phyloP scores from a whole-genome alignment of 2,329 filamentous ascomycete species.

The Diplodia seriata region DNA sequence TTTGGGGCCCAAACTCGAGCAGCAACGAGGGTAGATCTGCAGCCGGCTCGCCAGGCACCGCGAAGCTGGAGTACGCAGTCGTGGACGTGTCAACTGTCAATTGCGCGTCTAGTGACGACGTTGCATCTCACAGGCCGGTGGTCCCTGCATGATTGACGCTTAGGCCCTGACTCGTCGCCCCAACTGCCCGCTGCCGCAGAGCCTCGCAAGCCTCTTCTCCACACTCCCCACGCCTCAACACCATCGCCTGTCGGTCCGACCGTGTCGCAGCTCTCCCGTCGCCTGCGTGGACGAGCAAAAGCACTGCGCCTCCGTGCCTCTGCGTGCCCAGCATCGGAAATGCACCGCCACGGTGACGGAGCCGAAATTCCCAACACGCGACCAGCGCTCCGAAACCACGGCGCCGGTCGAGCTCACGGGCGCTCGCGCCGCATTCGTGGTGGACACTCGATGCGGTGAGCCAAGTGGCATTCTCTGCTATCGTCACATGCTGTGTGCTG shows the following conservation, averaged over 20 bases:
- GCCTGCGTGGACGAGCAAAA: background rate
- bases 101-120: constrained; percentile 31
- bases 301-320: background rate
- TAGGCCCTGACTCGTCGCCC: constrained; percentile 19
- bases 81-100: constrained; percentile 20
- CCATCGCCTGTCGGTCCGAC: background rate
- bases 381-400: background rate
- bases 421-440: background rate
- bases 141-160: constrained; percentile 26
- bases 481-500: constrained; percentile 9
- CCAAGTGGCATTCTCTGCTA: background rate
- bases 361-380: background rate
- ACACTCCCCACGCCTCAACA: constrained; percentile 12
- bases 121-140: constrained; percentile 22
- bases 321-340: background rate
- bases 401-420: background rate
- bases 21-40: background rate
- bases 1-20: background rate
- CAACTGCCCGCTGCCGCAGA: constrained; percentile 23
- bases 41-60: background rate
- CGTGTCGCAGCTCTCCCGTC: background rate
- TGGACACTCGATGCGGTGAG: background rate
- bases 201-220: constrained; percentile 19
- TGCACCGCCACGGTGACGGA: background rate
- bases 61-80: background rate